Evolutionary conservation across 306 rosid species (phyloP).

Genomic region (Inga leiocalycina): DNA sequence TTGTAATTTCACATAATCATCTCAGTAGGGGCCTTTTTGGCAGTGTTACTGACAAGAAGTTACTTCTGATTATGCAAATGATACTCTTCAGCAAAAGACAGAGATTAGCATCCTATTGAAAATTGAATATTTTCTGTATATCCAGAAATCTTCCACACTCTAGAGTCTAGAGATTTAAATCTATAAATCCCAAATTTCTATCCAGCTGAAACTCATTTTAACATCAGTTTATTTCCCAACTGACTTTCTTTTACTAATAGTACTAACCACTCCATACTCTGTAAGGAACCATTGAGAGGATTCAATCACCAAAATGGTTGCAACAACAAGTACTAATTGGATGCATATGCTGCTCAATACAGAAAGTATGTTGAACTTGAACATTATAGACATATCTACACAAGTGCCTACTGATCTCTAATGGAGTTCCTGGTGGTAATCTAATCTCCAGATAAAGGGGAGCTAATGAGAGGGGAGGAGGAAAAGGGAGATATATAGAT

Average conservation of each 20-base stretch:
- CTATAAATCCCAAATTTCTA: background rate
- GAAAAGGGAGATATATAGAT: conserved; percentile 3
- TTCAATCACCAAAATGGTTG: background rate
- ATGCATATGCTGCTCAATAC: conserved; percentile 1
- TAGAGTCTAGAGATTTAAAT: background rate
- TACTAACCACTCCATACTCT: background rate
- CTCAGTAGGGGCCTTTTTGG: no score
- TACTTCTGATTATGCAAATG: no score
- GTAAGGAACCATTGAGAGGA: background rate
- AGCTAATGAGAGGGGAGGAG: background rate
- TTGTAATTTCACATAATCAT: no score
- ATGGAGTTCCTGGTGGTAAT: conserved; percentile 36
- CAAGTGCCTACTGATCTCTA: conserved; percentile 32
- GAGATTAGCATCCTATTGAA: no score
- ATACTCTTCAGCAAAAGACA: no score
- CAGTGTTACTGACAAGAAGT: no score
- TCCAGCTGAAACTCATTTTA: background rate
- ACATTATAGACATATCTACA: conserved; percentile 33
- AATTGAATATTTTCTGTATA: background rate
- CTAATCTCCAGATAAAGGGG: conserved; percentile 42
- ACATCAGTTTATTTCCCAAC: background rate
- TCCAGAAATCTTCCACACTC: background rate
- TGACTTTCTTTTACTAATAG: background rate
- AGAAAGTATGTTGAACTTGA: conserved; percentile 21
- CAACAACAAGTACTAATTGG: background rate